phyloP scores from a whole-genome alignment of 1,284 basidiomycete species.

The Rhizoctonia solani region DNA sequence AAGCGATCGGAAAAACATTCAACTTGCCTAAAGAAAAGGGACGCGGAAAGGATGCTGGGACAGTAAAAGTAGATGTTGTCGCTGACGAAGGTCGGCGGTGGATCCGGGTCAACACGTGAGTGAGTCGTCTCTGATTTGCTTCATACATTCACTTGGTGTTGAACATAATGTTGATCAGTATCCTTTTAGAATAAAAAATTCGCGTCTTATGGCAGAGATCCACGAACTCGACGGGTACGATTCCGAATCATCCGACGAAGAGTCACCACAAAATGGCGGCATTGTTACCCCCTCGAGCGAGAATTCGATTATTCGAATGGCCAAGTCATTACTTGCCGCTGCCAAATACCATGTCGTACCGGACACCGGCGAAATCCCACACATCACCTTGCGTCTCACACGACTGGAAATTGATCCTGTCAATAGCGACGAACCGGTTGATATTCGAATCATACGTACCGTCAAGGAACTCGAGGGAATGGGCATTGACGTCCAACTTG shows the following conservation, averaged over 20 bases:
- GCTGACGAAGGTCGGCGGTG: constrained; percentile 71
- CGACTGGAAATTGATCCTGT: constrained; percentile 57
- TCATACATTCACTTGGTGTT: not conserved
- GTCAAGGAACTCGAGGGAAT: constrained; percentile 59
- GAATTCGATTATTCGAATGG: constrained; percentile 71
- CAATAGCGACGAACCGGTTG: constrained; percentile 45
- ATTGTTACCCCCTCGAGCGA: constrained; percentile 57
- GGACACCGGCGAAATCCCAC: constrained; percentile 45
- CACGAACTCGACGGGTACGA: constrained; percentile 80
- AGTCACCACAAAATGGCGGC: constrained; percentile 36
- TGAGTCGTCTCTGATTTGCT: constrained; percentile 41
- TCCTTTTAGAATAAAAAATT: constrained; percentile 65
- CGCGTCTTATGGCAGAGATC: constrained; percentile 74
- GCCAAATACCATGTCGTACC: constrained; percentile 55
- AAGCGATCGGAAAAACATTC: constrained; percentile 63
- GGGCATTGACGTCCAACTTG: constrained; percentile 69
- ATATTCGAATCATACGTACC: constrained; percentile 66
- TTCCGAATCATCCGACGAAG: constrained; percentile 63
- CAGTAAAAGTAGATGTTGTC: constrained; percentile 77
- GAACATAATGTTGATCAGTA: constrained; percentile 11
- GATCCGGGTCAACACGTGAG: constrained; percentile 85
- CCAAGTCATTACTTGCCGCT: constrained; percentile 62
- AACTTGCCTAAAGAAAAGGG: constrained; percentile 37
- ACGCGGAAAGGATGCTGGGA: constrained; percentile 47
- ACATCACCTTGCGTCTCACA: constrained; percentile 67